Evolutionary conservation across 768 basidiomycete genomes (phyloP).

Genomic region (Kockovaella imperatae): DNA sequence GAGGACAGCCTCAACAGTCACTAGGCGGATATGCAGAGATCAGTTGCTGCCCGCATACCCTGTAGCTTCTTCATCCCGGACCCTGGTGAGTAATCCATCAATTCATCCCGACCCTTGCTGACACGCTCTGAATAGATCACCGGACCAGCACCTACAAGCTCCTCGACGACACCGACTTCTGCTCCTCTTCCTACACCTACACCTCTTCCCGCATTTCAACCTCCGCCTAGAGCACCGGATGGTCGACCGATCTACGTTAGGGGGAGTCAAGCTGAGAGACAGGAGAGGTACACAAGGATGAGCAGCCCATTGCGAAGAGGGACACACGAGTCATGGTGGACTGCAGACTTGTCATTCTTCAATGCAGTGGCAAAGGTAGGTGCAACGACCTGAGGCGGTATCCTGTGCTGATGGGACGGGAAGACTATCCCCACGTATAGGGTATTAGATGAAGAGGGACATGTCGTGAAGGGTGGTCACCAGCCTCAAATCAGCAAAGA

Average conservation of each 20-base stretch:
- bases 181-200: conserved; percentile 23
- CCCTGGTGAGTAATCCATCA: background rate
- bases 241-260: conserved; percentile 31
- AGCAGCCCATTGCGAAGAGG: conserved; percentile 35
- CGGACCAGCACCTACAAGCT: conserved; percentile 27
- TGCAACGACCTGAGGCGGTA: background rate
- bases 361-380: conserved; percentile 41
- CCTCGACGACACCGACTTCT: conserved; percentile 23
- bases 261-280: conserved; percentile 29
- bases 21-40: background rate
- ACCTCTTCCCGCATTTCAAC: conserved; percentile 15
- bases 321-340: conserved; percentile 42
- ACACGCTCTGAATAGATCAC: conserved; percentile 24
- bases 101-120: background rate
- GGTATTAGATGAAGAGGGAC: conserved; percentile 71
- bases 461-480: conserved; percentile 63
- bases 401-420: background rate
- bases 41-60: background rate
- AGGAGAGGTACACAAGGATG: conserved; percentile 24
- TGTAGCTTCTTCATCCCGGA: background rate
- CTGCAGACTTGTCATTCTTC: conserved; percentile 33
- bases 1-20: background rate
- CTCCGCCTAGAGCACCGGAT: conserved; percentile 8
- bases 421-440: conserved; percentile 71
- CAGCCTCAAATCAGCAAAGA: conserved; percentile 59